Conservation (phyloP, 305 asterid species). For the Solanum hybrid region DNA sequence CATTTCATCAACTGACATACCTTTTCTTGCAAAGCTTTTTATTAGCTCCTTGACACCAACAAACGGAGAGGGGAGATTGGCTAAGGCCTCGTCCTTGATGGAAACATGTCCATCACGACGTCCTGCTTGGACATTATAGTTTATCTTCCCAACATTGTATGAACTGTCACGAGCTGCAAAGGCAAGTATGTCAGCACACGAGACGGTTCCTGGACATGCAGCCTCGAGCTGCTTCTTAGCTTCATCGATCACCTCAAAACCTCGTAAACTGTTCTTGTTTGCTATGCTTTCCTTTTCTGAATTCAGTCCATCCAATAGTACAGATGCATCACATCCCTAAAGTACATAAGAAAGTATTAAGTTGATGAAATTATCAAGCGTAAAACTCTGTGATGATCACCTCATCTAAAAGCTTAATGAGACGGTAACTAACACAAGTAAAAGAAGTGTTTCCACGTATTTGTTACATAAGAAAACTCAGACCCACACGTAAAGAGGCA, state of each 20-base stretch:
- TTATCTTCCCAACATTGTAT: constrained; percentile 7
- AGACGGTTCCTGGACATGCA: constrained; percentile 16
- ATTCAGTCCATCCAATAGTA: constrained; percentile 18
- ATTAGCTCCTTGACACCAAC: constrained; percentile 4
- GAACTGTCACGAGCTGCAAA: constrained; percentile 29
- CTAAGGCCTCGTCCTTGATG: background rate
- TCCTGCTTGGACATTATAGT: constrained; percentile 9
- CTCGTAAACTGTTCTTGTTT: constrained; percentile 14
- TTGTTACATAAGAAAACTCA: background rate
- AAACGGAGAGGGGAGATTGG: constrained; percentile 13
- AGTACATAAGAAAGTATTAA: background rate
- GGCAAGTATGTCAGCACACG: constrained; percentile 6
- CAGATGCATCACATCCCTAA: constrained; percentile 45
- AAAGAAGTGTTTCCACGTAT: background rate
- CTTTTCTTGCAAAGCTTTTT: constrained; percentile 12
- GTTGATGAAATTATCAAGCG: background rate
- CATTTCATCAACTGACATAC: constrained; percentile 20
- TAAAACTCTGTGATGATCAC: background rate
- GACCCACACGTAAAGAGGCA: background rate
- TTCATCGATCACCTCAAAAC: constrained; percentile 25
- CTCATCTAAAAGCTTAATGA: background rate
- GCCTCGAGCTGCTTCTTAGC: constrained; percentile 22
- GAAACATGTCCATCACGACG: constrained; percentile 20
- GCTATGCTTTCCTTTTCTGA: constrained; percentile 20
- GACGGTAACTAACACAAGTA: background rate